A percentile compares a stretch with the other conserved stretches of the same genome.
phyloP scores from a whole-genome alignment of 2,329 filamentous ascomycete genomes.

The Pleochaeta shiraiana region DNA sequence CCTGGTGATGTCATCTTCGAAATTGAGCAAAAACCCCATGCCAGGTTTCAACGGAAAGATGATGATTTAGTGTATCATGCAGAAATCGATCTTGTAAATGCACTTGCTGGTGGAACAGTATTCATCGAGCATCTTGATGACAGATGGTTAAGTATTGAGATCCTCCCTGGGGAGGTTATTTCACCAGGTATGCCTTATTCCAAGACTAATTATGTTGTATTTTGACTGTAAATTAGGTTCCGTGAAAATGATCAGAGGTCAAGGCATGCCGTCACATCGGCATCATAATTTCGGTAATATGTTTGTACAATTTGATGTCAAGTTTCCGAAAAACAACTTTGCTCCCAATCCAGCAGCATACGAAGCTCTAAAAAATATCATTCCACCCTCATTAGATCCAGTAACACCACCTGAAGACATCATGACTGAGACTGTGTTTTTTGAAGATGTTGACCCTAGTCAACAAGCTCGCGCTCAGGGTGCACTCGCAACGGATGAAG shows the following conservation, averaged over 20 bases:
- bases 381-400: slow-evolving; percentile 45
- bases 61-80: slow-evolving; percentile 92
- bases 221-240: slow-evolving; percentile 36
- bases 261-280: slow-evolving; percentile 91
- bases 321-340: slow-evolving; percentile 73
- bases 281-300: slow-evolving; percentile 94
- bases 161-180: slow-evolving; percentile 87
- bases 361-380: slow-evolving; percentile 57
- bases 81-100: slow-evolving; percentile 89
- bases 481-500: slow-evolving; percentile 44
- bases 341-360: slow-evolving; percentile 46
- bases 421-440: slow-evolving; percentile 75
- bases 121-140: slow-evolving; percentile 95
- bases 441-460: slow-evolving; percentile 63
- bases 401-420: slow-evolving; percentile 53
- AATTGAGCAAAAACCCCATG: slow-evolving; percentile 97
- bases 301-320: slow-evolving; percentile 94
- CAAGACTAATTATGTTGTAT: slow-evolving; percentile 10
- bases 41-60: slow-evolving; percentile 85
- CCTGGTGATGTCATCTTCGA: slow-evolving; percentile 96
- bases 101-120: slow-evolving; percentile 75
- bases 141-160: slow-evolving; percentile 84
- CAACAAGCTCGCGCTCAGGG: slow-evolving; percentile 47
- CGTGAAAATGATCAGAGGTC: slow-evolving; percentile 84
- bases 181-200: slow-evolving; percentile 47